Evolutionary conservation across 139 green algal genomes (phyloP).

Genomic region (Nannochloris sp.): DNA sequence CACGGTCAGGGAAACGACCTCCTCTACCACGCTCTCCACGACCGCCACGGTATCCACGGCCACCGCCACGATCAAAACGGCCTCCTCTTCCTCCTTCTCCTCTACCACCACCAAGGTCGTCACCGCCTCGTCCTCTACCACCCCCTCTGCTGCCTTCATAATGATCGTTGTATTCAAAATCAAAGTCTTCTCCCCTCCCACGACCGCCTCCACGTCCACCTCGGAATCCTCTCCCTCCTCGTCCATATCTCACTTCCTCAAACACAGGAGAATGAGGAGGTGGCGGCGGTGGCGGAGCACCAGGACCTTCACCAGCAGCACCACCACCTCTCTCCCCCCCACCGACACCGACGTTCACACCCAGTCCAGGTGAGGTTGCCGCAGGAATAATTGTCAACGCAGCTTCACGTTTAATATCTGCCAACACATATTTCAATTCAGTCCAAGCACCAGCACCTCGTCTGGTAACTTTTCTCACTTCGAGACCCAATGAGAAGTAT

Average conservation of each 20-base stretch:
- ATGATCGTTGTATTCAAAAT: not conserved
- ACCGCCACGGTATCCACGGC: not conserved
- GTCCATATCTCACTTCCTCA: not conserved
- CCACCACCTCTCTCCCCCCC: not conserved
- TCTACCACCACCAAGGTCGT: not conserved
- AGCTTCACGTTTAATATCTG: slow-evolving; percentile 16
- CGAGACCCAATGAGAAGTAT: slow-evolving; percentile 9
- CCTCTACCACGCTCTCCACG: not conserved
- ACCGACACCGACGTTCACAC: too few relatives aligned
- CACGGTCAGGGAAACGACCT: not conserved
- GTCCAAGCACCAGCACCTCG: slow-evolving; percentile 3
- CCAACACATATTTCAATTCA: slow-evolving; percentile 13
- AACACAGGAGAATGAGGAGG: not conserved
- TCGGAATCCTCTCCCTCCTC: not conserved
- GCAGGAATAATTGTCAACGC: not conserved
- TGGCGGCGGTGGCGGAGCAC: not conserved
- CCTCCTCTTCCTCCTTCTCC: not conserved
- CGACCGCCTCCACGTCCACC: not conserved
- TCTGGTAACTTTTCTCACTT: slow-evolving; percentile 16
- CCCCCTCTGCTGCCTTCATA: not conserved
- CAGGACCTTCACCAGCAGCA: not conserved
- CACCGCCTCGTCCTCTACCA: not conserved
- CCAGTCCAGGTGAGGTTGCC: too few relatives aligned
- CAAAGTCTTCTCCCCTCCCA: not conserved
- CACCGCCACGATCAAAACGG: not conserved